Base-by-base conservation (phyloP, 139 green algal species). In the Tetradesmus lagerheimii region DNA sequence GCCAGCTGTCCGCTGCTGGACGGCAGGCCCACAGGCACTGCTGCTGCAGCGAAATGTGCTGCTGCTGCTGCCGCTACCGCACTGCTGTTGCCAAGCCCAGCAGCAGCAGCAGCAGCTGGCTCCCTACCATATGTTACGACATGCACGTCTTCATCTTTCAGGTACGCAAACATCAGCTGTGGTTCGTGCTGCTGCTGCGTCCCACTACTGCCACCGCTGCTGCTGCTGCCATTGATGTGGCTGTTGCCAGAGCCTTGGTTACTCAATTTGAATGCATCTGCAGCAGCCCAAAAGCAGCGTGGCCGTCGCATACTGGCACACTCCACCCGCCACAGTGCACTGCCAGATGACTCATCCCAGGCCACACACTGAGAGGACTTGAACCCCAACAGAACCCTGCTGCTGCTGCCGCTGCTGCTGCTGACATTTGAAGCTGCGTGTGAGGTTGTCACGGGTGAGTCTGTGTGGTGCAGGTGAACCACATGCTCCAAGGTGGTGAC, bases 281-380 rank as follows among this genome's bases (percentile, higher is more conserved):
- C 67, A 25, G 31, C n/a, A 38, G 67, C 45, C 80, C 80, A 86
- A 47, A 86, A 86, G 34, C 41, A 35, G 45, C 39, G 45, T 2
- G 80, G 80, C 39, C 80, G 39, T 31, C 80, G 64, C 80, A 86
- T 86, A 20, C 80, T 86, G n/a, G 47, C n/a, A 39, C 80, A 86
- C 29, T 74, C 80, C 25, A 86, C 57, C 41, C 66, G n/a, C 80
- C 43, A 74, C 45, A 86, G 14, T 41, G 80, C 80, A 74, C 39
- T 31, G 25, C 27, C 43, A 45, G 80, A 37, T 20, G 80, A 1
- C 80, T 75, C 80, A 86, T 74, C 45, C 80, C 80, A 86, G 11
- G 66, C 80, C n/a, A 86, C 80, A 86, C 80, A 86, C 23, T 86
- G n/a, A 3, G 45, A 74, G 43, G 53, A 34, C 45, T n/a, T 86